Conservation (phyloP, 192 early-diverging fungal genomes). For the Rhizophagus sp. region DNA sequence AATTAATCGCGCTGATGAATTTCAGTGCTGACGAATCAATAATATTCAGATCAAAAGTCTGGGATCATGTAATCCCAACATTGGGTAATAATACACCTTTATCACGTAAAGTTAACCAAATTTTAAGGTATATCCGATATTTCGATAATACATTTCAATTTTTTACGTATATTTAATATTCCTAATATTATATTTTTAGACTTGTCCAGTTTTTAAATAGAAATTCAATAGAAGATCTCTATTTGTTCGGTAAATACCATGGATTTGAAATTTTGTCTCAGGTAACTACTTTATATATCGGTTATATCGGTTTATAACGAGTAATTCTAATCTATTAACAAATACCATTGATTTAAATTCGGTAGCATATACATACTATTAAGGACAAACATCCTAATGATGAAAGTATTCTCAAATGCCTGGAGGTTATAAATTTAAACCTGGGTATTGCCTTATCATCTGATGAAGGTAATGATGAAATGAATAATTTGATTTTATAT, state of each 20-base stretch:
- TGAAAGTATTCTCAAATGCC: slow-evolving; percentile 21
- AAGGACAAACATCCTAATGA: slow-evolving; percentile 22
- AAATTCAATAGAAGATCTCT: slow-evolving; percentile 22
- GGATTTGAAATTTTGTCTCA: slow-evolving; percentile 23
- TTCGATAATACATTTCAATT: neutral
- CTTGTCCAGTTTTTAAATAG: slow-evolving; percentile 22
- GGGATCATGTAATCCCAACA: neutral
- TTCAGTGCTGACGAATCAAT: slow-evolving; percentile 24
- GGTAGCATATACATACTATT: slow-evolving; percentile 11
- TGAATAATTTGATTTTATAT: neutral
- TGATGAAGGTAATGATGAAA: slow-evolving; percentile 23
- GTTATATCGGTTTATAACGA: neutral
- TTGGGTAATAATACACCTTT: neutral
- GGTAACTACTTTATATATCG: neutral
- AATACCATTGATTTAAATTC: neutral
- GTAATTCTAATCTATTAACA: neutral
- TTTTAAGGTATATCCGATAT: neutral
- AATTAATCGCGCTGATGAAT: slow-evolving; percentile 18
- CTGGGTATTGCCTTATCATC: neutral
- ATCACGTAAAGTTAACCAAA: neutral
- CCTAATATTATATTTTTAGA: neutral
- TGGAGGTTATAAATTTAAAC: slow-evolving; percentile 13
- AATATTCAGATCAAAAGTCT: slow-evolving; percentile 15
- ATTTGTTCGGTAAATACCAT: slow-evolving; percentile 20
- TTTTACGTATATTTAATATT: neutral